Conservation (phyloP, 108 stramenopile genomes). For the Stephanodiscus minutulus region DNA sequence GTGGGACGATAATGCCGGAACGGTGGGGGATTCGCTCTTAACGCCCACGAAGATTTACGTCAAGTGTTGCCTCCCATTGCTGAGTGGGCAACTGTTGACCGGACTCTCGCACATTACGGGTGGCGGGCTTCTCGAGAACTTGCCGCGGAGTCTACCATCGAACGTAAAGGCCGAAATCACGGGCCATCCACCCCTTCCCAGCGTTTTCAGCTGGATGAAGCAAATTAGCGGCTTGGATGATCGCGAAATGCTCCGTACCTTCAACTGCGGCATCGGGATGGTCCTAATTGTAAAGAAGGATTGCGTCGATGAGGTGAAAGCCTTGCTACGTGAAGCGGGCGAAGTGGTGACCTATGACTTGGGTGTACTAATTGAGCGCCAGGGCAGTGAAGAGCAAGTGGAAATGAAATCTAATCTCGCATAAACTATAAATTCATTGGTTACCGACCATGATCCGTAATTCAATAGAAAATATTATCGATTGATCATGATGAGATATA, state of each 20-base stretch:
- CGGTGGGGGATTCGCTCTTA: conserved; percentile 89
- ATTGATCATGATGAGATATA: background rate
- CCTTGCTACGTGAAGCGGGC: conserved; percentile 67
- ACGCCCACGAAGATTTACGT: conserved; percentile 97
- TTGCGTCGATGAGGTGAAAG: conserved; percentile 68
- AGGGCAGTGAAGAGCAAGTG: conserved; percentile 59
- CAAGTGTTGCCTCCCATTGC: conserved; percentile 82
- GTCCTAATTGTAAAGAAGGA: conserved; percentile 86
- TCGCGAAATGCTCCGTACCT: conserved; percentile 94
- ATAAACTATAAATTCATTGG: conserved; percentile 2
- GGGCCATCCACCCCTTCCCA: conserved; percentile 80
- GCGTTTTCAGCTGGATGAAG: conserved; percentile 96
- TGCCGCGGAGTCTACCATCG: conserved; percentile 91
- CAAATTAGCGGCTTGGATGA: conserved; percentile 86
- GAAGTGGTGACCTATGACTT: conserved; percentile 78
- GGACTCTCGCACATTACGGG: conserved; percentile 98
- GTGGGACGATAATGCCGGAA: conserved; percentile 72
- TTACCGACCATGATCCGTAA: background rate
- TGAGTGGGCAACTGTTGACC: conserved; percentile 80
- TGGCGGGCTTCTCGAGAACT: conserved; percentile 95
- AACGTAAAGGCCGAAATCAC: conserved; percentile 87
- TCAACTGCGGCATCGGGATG: conserved; percentile 98
- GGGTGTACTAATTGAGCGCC: conserved; percentile 58
- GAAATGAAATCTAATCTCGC: conserved; percentile 54
- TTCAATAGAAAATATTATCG: background rate